phyloP scores from a whole-genome alignment of 164 flowering plant species.

The Aristolochia californica region DNA sequence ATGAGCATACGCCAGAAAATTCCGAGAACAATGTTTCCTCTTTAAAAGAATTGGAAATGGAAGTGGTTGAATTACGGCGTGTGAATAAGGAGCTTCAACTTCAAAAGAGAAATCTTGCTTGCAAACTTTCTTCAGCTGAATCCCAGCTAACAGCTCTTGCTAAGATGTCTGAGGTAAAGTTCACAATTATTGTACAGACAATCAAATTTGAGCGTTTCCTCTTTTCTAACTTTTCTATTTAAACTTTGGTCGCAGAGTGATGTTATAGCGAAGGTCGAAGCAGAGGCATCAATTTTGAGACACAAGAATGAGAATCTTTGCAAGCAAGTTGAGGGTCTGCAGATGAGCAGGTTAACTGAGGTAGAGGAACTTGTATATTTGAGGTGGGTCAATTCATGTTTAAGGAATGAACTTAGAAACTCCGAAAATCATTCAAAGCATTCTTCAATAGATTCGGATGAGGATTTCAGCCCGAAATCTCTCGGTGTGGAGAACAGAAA shows the following conservation, averaged over 20 bases:
- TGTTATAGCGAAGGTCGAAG: constrained; percentile 52
- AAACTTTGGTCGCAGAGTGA: constrained; percentile 35
- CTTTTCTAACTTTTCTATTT: not conserved
- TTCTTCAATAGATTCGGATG: constrained; percentile 23
- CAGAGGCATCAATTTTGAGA: constrained; percentile 63
- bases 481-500: not conserved
- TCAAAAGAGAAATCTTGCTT: constrained; percentile 60
- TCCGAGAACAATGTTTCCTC: not conserved
- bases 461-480: constrained; percentile 26
- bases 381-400: constrained; percentile 57
- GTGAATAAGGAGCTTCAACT: constrained; percentile 80
- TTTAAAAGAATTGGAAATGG: constrained; percentile 43
- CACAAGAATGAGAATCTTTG: constrained; percentile 55
- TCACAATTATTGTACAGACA: not conserved
- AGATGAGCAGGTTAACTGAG: constrained; percentile 74
- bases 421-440: not conserved
- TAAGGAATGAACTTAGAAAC: constrained; percentile 2
- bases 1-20: not conserved
- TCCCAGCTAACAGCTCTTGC: constrained; percentile 39
- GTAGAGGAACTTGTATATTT: constrained; percentile 85
- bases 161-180: constrained; percentile 52
- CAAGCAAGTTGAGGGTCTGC: constrained; percentile 83
- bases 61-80: constrained; percentile 67
- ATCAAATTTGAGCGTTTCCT: not conserved
- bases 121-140: constrained; percentile 50